Base-by-base conservation (phyloP, 2,329 filamentous ascomycete genomes). In the Nemania sp. region DNA sequence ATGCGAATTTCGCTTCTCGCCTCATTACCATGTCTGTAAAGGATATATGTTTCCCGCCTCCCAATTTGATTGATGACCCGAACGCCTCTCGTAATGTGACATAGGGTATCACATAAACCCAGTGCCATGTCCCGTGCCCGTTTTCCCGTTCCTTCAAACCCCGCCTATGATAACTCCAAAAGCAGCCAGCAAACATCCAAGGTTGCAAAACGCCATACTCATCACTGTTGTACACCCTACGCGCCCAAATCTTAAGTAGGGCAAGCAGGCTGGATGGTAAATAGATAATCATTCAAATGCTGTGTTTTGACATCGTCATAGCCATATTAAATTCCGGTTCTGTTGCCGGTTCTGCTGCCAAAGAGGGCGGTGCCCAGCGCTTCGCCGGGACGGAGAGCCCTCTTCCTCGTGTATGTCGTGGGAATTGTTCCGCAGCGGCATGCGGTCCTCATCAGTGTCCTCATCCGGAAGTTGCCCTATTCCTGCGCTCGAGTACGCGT, bases 291-390 rank as follows among this genome's bases (percentile, higher is more conserved):
- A 20, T 35, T 27, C 32, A 57, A 57, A 62, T 20, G 38, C 20
- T 18, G 8, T 1, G 8, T 10, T 32, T 22, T 10, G 6, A 64
- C 38, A 35, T 43, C 15, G 71, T 80, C 74, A 84, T 78, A 83
- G 79, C 83, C 83, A 84, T 78, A 82, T 82, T 70, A 84, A 66
- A 74, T 83, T 87, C 59, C 85, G 79, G 69, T 79, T 80, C 68
- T 82, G 82, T 62, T 81, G 80, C 64, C 85, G 79, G 59, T 86
- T 86, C 77, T 87, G 85, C 76, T 87, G 85, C 85, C 85, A 87
- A 43, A 87, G 76, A 5, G 84, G 84, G 49, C 83, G 77, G 26
- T 80, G 77, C 1, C 78, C 78, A 5, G 70, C 70, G 29, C 76
- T 24, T 73, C 22, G 73, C 70, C 77, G 26, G 73, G 24, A 71